A percentile compares a stretch with the other conserved stretches of the same genome.
Conservation (phyloP, 441 rosid genomes). For the Macaranga tanarius region DNA sequence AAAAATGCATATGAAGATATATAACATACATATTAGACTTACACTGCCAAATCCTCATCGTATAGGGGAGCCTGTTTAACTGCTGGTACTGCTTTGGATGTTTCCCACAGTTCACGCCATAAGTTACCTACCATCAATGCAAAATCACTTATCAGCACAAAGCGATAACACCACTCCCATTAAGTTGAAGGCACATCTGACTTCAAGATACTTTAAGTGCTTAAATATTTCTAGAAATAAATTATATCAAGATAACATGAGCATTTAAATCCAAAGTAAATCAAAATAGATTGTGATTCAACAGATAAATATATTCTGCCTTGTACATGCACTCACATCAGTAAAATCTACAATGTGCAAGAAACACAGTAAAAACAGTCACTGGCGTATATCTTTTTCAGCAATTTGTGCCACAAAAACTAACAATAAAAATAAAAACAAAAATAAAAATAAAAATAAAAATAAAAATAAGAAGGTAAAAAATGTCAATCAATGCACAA, state of each 20-base stretch:
- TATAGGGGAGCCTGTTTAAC: conserved; percentile 88
- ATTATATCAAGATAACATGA: background rate
- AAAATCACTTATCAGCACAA: conserved; percentile 21
- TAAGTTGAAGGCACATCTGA: background rate
- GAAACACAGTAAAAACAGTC: background rate
- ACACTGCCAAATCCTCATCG: conserved; percentile 96
- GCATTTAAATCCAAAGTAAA: background rate
- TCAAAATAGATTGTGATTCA: background rate
- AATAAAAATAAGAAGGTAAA: background rate
- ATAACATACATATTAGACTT: conserved; percentile 36
- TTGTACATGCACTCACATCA: background rate
- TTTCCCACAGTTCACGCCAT: conserved; percentile 95
- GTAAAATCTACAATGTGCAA: background rate
- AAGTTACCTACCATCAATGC: conserved; percentile 67
- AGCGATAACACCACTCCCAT: background rate
- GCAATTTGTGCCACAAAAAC: background rate
- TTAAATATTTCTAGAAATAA: background rate
- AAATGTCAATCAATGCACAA: no score
- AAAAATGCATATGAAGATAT: background rate
- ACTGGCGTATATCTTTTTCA: background rate
- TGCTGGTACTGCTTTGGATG: conserved; percentile 85
- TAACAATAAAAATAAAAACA: no score
- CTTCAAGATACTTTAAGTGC: background rate
- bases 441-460: no score
- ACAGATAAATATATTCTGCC: background rate